phyloP scores from a whole-genome alignment of 169 alveolate species.

The Amoebophrya sp. region DNA sequence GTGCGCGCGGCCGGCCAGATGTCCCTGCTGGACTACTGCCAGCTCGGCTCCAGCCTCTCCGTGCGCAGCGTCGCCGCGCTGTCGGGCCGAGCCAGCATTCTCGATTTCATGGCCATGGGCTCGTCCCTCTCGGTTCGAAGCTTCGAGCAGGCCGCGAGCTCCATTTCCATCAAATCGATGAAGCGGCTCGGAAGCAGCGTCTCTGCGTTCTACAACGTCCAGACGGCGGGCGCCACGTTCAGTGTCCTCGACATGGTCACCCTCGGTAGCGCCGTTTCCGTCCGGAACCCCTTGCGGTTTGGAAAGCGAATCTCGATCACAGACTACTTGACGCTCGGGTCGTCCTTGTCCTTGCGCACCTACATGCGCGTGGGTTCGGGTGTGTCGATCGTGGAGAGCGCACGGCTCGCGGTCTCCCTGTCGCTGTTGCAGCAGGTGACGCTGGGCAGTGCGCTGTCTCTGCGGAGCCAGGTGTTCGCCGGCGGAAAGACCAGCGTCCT shows the following conservation, averaged over 20 bases:
- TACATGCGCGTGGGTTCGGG: neutral
- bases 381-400: neutral
- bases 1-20: conserved; percentile 21
- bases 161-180: neutral
- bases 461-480: neutral
- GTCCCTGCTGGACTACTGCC: neutral
- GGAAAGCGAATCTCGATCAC: neutral
- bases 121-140: neutral
- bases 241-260: neutral
- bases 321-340: neutral
- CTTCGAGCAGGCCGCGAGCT: neutral
- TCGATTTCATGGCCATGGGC: conserved; percentile 14
- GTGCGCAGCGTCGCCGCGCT: neutral
- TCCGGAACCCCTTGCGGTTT: neutral
- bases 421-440: neutral
- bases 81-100: neutral
- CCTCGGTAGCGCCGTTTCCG: conserved; percentile 28
- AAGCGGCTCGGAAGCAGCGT: conserved; percentile 18
- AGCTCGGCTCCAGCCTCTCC: conserved; percentile 11
- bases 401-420: neutral
- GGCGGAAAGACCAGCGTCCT: neutral
- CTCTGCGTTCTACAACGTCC: neutral
- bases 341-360: neutral
- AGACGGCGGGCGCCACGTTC: neutral
- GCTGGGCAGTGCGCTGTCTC: conserved; percentile 1